Evolutionary conservation across 2,329 filamentous ascomycete genomes (phyloP), one percentile per base, ranked within the genome.

Genomic region (Leptographium lundbergii): DNA sequence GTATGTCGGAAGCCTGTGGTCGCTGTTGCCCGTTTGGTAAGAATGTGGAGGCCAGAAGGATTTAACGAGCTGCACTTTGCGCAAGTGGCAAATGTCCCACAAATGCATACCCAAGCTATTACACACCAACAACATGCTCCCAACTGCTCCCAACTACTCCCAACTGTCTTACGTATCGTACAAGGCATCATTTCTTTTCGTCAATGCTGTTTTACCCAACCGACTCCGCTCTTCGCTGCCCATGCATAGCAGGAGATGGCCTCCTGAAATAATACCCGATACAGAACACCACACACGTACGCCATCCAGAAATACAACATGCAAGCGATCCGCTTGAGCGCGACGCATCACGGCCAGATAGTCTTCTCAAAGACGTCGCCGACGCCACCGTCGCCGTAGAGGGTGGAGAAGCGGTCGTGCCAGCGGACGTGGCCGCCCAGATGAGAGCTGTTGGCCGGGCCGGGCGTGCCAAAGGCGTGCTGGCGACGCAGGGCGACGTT

Each of bases 401-500:
- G 54, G 29, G 66, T 68, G 17, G 70, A 69, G 61, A 67, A 70
- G 54, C 62, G 54, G 64, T 72, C 71, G 57, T 66, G 62, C 67
- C 70, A 73, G 60, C 67, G 64, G 13, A 72, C 60, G 32, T 57
- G 61, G 19, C 57, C 58, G 19, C 58, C 58, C 22, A 60, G 60
- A 39, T 61, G 58, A 39, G 59, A 58, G 9, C 53, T 54, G 24
- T 59, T 57, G 22, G 57, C n/a, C 2, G 17, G 25, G 27, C 36
- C 61, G 3, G 54, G 32, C 9, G 53, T 60, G n/a, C 66, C 68
- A 32, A 66, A 69, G 9, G 66, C 67, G 36, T 66, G 61, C 29
- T 62, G 60, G 59, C 77, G 70, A 27, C 71, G 68, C 61, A 78
- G 63, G 11, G 75, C 76, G 19, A 80, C 64, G 58, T 75, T 75